These are phyloP conservation scores for Erythrobasidium hasegawianum DNA, from an alignment of 1,284 basidiomycete genomes.

Conservation along the genomic window DNA sequence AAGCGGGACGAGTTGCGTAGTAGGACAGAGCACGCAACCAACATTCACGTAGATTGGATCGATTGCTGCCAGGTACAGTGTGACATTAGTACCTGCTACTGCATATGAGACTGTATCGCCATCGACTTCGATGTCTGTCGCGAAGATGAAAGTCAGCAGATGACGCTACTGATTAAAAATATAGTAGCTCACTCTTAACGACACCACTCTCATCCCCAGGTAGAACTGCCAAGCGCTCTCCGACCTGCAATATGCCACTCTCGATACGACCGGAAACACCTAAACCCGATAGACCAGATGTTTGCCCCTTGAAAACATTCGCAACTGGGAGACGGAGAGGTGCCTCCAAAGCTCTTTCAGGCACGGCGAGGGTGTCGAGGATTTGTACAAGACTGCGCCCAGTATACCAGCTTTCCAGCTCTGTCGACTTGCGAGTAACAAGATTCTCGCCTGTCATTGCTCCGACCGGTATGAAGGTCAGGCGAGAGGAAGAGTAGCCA, in stretches of 20 bases:
- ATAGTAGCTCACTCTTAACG: constrained; percentile 63
- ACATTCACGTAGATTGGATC: constrained; percentile 80
- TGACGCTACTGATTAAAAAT: background rate
- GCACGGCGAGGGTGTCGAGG: constrained; percentile 53
- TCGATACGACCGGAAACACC: constrained; percentile 83
- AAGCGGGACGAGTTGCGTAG: constrained; percentile 65
- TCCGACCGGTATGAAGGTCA: constrained; percentile 80
- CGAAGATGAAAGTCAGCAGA: background rate
- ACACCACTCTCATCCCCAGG: constrained; percentile 87
- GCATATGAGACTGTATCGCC: constrained; percentile 77
- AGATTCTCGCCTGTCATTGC: constrained; percentile 88
- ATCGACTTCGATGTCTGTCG: constrained; percentile 77
- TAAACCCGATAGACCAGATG: constrained; percentile 64
- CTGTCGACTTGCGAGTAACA: constrained; percentile 55
- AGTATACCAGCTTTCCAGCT: constrained; percentile 71
- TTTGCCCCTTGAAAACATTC: constrained; percentile 86
- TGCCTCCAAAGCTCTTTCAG: constrained; percentile 59
- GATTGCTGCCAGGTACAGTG: constrained; percentile 74
- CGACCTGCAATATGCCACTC: constrained; percentile 84
- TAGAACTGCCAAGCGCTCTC: constrained; percentile 76
- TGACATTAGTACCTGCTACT: constrained; percentile 82
- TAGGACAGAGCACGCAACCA: constrained; percentile 82
- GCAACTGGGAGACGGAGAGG: constrained; percentile 85
- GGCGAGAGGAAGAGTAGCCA: constrained; percentile 75
- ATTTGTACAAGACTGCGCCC: constrained; percentile 80